Base-by-base conservation (phyloP, 2,329 filamentous ascomycete genomes). In the Colletotrichum camelliae region DNA sequence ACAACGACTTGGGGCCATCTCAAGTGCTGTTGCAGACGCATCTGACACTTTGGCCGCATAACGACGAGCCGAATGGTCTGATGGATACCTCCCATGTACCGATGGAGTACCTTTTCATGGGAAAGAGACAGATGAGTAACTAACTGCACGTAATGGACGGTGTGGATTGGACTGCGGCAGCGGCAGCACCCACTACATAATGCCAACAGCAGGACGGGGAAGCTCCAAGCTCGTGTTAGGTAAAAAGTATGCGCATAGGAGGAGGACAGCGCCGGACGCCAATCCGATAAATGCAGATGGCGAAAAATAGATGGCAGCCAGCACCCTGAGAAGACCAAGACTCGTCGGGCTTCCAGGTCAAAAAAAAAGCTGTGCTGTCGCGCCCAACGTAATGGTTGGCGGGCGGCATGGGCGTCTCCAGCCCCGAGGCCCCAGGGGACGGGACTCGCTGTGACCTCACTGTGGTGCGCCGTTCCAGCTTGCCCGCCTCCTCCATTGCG, bases 381-480 rank as follows among this genome's bases (percentile, higher is more conserved):
- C 43, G 65, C 71, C 71, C 71, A 73, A 70, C 39, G 67, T 43
- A n/a, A 57, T 70, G 48, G 48, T 65, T 39, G 35, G 68, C 52
- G 60, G 60, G 35, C 60, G 66, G 39, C 71, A 72, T 72, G 58
- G 71, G 71, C 67, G 72, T 65, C 67, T 52, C 69, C 72, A 75
- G 70, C 72, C 67, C 72, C 72, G n/a, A 27, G 39, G 29, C 31
- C 31, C 35, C 62, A 58, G 33, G 43, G 62, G 18, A 37, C 57
- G 65, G 33, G 27, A 33, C 37, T 64, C 70, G 57, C 74, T 74
- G 74, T 76, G 74, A 76, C 64, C 74, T 76, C 74, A 69, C 74
- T 43, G 58, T 74, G 74, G 74, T 76, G 65, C 70, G 58, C 70
- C 70, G 70, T 76, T 68, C 70, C 74, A 76, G 74, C 73, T 60